phyloP scores from a whole-genome alignment of 805 yeast genomes.

The Schwanniomyces sp. region DNA sequence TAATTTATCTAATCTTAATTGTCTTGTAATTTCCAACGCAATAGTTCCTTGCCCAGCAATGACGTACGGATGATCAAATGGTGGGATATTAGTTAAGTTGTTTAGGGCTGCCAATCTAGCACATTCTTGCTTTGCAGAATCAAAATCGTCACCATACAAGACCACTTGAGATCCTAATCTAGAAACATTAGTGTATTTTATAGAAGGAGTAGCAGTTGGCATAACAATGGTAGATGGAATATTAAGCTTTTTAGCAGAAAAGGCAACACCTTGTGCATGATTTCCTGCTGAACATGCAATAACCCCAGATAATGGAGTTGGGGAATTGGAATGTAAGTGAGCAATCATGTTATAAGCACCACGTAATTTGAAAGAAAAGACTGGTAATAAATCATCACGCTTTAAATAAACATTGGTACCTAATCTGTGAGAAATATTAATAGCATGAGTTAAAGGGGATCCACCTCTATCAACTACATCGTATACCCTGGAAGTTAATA shows the following conservation, averaged over 20 bases:
- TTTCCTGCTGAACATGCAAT: slow-evolving; percentile 99
- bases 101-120: slow-evolving; percentile 63
- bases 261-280: slow-evolving; percentile 99
- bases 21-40: slow-evolving; percentile 90
- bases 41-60: slow-evolving; percentile 99
- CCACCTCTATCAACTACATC: slow-evolving; percentile 81
- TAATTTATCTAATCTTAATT: slow-evolving; percentile 71
- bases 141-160: slow-evolving; percentile 90
- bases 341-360: slow-evolving; percentile 99
- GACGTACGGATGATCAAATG: slow-evolving; percentile 96
- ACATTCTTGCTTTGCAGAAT: slow-evolving; percentile 92
- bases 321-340: slow-evolving; percentile 59
- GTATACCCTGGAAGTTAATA: slow-evolving; percentile 88
- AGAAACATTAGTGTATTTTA: slow-evolving; percentile 88
- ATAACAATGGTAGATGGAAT: slow-evolving; percentile 96
- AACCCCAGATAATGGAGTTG: slow-evolving; percentile 75
- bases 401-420: slow-evolving; percentile 77
- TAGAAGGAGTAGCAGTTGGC: slow-evolving; percentile 97
- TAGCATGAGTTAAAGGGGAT: slow-evolving; percentile 78
- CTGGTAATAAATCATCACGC: slow-evolving; percentile 92
- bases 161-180: slow-evolving; percentile 94
- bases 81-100: slow-evolving; percentile 90
- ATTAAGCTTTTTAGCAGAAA: slow-evolving; percentile 76
- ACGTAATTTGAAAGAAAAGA: slow-evolving; percentile 91
- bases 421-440: slow-evolving; percentile 69